Evolutionary conservation across 2,329 filamentous ascomycete genomes (phyloP), one percentile per base, ranked within the genome.

Genomic region (Pestalotiopsis sp.): DNA sequence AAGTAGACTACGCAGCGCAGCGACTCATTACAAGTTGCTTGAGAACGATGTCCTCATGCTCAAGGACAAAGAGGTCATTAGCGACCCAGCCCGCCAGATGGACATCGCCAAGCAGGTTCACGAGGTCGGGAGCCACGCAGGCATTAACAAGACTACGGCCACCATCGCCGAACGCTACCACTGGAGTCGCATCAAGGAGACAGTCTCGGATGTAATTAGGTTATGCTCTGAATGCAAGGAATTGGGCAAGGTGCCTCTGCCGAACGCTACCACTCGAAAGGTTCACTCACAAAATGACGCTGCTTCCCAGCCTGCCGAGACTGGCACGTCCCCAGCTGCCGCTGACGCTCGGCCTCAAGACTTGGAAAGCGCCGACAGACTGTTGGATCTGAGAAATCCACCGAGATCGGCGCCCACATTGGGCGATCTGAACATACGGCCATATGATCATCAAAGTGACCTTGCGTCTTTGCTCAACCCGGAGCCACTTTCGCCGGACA

Each of bases 101-200:
- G 93, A 96, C 70, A 96, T 98, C 74, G 94, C 95, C 13, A 87
- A 92, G 61, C 85, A 87, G 69, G 87, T 95, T 49, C 96, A 99
- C 81, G 85, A 90, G 66, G 81, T 85, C 68, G 81, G 83, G 68
- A 87, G 91, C 57, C 96, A 99, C 78, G 94, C 92, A 6, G 96
- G 96, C 65, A 98, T 98, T 85, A 99, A 99, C 85, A 98, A 98
- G 84, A 98, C 95, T 0, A 98, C 95, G 1, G 95, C 95, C 23
- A 92, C 91, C 23, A 97, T 99, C 76, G 94, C 95, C 12, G 94
- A 98, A 78, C 92, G 92, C 77, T 98, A 95, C 78, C 96, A 98
- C 82, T 99, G 96, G 96, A 95, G 97, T 62, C 90, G 95, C 70
- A 98, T 98, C 83, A 99, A 98, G 80, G 95, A 98, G 81, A 98